These are phyloP conservation scores for Podospora pseudopauciseta DNA, from an alignment of 495 filamentous ascomycete genomes.

Conservation along the genomic window DNA sequence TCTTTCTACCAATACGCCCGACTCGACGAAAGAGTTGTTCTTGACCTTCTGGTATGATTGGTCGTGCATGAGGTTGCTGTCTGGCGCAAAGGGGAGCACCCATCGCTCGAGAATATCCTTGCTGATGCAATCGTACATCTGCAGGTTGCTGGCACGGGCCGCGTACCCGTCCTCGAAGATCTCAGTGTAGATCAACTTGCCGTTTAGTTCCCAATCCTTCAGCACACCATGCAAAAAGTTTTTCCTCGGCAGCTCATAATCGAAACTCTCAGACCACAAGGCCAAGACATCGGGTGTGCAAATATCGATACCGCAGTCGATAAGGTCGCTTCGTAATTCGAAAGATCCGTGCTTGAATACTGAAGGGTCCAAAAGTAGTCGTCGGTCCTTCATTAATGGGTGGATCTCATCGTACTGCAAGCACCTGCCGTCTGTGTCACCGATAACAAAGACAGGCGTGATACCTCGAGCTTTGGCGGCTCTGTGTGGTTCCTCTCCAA, in stretches of 20 bases:
- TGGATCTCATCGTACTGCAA: constrained; percentile 85
- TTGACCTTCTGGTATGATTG: constrained; percentile 73
- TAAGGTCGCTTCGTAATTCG: constrained; percentile 79
- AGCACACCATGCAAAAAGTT: constrained; percentile 89
- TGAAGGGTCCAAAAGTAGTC: constrained; percentile 63
- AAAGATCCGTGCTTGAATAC: constrained; percentile 59
- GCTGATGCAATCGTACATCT: constrained; percentile 87
- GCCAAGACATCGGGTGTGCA: constrained; percentile 94
- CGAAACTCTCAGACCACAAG: constrained; percentile 95
- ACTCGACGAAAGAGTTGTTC: constrained; percentile 65
- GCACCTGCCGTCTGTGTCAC: constrained; percentile 74
- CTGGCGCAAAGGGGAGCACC: constrained; percentile 91
- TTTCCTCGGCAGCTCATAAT: constrained; percentile 82
- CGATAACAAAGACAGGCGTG: constrained; percentile 80
- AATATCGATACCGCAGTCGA: constrained; percentile 95
- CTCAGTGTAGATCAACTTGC: constrained; percentile 91
- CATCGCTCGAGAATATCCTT: constrained; percentile 82
- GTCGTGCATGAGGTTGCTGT: constrained; percentile 74
- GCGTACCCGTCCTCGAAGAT: constrained; percentile 77
- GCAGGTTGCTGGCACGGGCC: constrained; percentile 76
- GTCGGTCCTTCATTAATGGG: constrained; percentile 46
- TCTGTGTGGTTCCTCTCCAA: constrained; percentile 62
- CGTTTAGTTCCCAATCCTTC: constrained; percentile 94
- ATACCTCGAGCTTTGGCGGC: constrained; percentile 65
- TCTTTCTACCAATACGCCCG: constrained; percentile 60